Evolutionary conservation across 2,329 filamentous ascomycete species (phyloP).

Genomic region (Trichoderma atroviride): DNA sequence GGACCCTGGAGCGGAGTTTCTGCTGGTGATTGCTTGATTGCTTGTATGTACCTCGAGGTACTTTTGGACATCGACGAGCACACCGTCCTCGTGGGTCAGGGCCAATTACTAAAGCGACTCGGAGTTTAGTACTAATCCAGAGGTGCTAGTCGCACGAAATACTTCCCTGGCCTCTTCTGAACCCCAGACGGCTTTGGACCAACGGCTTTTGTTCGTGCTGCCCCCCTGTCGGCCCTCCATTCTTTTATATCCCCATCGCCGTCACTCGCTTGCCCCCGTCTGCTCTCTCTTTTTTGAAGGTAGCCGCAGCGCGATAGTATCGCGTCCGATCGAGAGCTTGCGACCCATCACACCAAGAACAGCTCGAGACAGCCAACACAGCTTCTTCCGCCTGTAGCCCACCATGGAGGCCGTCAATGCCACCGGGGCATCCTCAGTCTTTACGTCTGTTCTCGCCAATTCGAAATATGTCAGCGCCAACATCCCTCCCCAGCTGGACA

Average conservation of each 20-base stretch:
- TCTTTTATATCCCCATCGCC: slow-evolving; percentile 24
- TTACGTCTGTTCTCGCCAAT: slow-evolving; percentile 69
- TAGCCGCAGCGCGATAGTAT: slow-evolving; percentile 8
- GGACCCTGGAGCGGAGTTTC: background rate
- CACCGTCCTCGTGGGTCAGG: slow-evolving; percentile 18
- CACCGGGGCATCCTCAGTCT: slow-evolving; percentile 67
- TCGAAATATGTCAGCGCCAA: slow-evolving; percentile 54
- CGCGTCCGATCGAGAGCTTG: slow-evolving; percentile 3
- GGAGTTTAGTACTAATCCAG: slow-evolving; percentile 3
- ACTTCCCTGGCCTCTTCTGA: slow-evolving; percentile 22
- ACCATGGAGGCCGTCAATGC: slow-evolving; percentile 53
- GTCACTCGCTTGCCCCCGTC: slow-evolving; percentile 22
- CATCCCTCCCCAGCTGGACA: slow-evolving; percentile 59
- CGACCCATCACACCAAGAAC: background rate
- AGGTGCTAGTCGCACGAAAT: slow-evolving; percentile 3
- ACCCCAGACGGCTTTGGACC: slow-evolving; percentile 23
- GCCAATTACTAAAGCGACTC: slow-evolving; percentile 6
- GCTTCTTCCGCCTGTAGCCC: slow-evolving; percentile 14
- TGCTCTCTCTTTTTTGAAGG: slow-evolving; percentile 11
- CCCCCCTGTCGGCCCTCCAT: slow-evolving; percentile 10
- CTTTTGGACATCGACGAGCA: background rate
- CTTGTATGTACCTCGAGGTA: background rate
- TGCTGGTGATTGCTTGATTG: background rate
- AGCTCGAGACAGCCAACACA: background rate
- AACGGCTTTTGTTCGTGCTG: slow-evolving; percentile 9